phyloP scores from a whole-genome alignment of 1,284 basidiomycete genomes.

The Ustilago xerochloae region DNA sequence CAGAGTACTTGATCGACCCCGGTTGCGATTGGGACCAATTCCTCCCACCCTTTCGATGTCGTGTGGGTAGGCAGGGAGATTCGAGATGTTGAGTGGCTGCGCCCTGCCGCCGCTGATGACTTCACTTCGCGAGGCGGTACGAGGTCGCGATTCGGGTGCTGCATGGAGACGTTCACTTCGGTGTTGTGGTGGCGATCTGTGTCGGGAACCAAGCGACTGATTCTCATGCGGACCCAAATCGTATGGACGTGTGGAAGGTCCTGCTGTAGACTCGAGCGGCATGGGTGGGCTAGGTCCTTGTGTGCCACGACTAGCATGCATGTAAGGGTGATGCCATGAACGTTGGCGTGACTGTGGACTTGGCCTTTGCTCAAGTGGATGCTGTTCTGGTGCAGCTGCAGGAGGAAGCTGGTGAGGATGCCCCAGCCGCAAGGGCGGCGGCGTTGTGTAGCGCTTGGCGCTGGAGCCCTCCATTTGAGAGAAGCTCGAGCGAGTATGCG shows the following conservation, averaged over 20 bases:
- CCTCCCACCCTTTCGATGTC: slow-evolving; percentile 22
- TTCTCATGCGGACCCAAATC: slow-evolving; percentile 6
- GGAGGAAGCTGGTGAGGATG: neutral
- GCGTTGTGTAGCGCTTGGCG: slow-evolving; percentile 23
- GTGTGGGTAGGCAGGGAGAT: slow-evolving; percentile 12
- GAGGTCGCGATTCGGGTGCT: slow-evolving; percentile 6
- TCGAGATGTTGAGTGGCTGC: slow-evolving; percentile 30
- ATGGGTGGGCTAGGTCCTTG: slow-evolving; percentile 24
- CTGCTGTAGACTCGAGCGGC: slow-evolving; percentile 7
- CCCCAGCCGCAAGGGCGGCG: slow-evolving; percentile 7
- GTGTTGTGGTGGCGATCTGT: slow-evolving; percentile 17
- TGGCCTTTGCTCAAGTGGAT: slow-evolving; percentile 24
- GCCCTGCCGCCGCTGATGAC: neutral
- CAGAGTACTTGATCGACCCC: slow-evolving; percentile 48
- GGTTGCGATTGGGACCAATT: slow-evolving; percentile 37
- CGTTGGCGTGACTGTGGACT: slow-evolving; percentile 38
- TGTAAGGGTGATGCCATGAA: slow-evolving; percentile 50
- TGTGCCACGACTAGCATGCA: slow-evolving; percentile 9
- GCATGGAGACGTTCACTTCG: slow-evolving; percentile 22
- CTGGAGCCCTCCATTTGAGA: slow-evolving; percentile 23
- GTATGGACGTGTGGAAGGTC: slow-evolving; percentile 13
- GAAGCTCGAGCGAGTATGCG: neutral
- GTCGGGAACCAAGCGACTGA: neutral
- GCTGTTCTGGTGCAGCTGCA: neutral
- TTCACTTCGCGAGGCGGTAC: slow-evolving; percentile 20